phyloP scores from a whole-genome alignment of 75 land plant species.

The Pinus albicaulis region DNA sequence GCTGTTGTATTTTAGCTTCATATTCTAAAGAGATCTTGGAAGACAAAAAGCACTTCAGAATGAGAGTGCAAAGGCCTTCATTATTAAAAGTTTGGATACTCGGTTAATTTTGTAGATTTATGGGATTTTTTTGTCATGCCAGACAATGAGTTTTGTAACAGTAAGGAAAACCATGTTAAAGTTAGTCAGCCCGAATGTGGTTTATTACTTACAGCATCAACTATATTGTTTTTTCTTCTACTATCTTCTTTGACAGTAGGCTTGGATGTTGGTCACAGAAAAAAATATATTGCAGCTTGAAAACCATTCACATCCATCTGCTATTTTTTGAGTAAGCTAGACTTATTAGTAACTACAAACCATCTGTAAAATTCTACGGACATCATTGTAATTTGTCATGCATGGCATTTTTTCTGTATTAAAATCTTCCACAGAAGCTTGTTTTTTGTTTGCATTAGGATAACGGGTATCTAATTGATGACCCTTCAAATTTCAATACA shows the following conservation, averaged over 20 bases:
- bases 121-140: neutral
- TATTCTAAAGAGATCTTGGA: conserved; percentile 3
- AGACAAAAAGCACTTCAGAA: neutral
- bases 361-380: neutral
- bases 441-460: neutral
- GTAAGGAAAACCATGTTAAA: neutral
- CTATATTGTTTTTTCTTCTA: neutral
- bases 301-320: neutral
- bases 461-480: neutral
- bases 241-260: neutral
- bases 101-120: neutral
- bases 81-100: neutral
- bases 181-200: neutral
- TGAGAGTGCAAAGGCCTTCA: conserved; percentile 1
- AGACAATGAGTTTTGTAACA: conserved; percentile 2
- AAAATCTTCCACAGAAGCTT: too few species aligned
- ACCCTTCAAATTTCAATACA: neutral
- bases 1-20: conserved; percentile 8
- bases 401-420: neutral
- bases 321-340: neutral
- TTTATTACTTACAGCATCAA: neutral
- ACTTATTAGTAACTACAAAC: neutral
- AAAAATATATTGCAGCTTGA: too few species aligned
- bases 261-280: neutral
- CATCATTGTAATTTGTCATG: neutral